Base-by-base conservation (phyloP, 129 eudicot genomes). In the Flaveria robusta region DNA sequence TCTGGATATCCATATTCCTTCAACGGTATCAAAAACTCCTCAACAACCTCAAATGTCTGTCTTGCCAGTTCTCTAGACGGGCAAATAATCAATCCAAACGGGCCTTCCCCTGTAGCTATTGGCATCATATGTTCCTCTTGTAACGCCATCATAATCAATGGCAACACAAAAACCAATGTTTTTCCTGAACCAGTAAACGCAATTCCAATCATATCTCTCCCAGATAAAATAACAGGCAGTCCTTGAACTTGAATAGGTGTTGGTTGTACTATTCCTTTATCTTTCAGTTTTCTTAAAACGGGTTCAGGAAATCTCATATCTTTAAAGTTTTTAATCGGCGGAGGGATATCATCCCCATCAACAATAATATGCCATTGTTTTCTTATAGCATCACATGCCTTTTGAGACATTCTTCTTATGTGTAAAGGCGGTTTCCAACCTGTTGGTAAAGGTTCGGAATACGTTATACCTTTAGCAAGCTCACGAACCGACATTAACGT, bases 201-300 rank as follows among this genome's bases (percentile, higher is more conserved):
- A 27, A 92, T 89, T 37, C 96, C 97, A 59, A 92, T 89, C 96
- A 92, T 89, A 72, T 92, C 96, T 27, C 96, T 76, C 16, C 96
- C 96, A 0, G 96, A 82, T 70, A 89, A 66, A 81, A 92, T 87
- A 13, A 87, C 96, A 0, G 98, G 94, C 12, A 92, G 76, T 10
- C 98, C 98, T 84, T 92, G 96, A 26, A 92, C 94, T 77, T 92
- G 98, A 39, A 92, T 92, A 5, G 96, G 92, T 7, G 96, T 92
- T 0, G 96, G 98, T 51, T 81, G 88, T 49, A 90, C 86, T 16
- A 92, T 92, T 58, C 96, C 98, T 74, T 92, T 92, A 12, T 69
- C 86, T 83, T 90, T 86, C 65, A 92, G 24, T 46, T 59, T 84
- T 63, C 78, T 84, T 58, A 92, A 63, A 70, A 92, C 75, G 0